phyloP scores from a whole-genome alignment of 169 alveolate genomes.

The Plasmodium relictum region DNA sequence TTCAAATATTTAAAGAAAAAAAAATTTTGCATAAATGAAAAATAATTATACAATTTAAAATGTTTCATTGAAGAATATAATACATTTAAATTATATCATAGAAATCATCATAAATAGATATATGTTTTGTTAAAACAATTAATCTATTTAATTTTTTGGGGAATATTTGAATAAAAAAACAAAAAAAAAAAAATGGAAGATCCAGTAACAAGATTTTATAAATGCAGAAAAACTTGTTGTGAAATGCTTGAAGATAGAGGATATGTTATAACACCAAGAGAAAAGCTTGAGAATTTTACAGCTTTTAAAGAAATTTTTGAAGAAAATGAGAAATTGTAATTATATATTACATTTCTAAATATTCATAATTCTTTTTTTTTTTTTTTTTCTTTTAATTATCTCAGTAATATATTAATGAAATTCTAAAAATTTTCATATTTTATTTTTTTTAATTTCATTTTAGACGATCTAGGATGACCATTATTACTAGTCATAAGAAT shows the following conservation, averaged over 20 bases:
- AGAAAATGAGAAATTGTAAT: constrained; percentile 83
- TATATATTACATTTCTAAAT: constrained; percentile 5
- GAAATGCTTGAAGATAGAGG: constrained; percentile 95
- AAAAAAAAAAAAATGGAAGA: constrained; percentile 87
- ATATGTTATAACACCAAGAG: constrained; percentile 89
- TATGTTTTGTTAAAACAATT: no score
- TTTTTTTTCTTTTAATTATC: not conserved
- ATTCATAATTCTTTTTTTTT: not conserved
- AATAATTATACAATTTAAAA: no score
- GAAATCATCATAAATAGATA: no score
- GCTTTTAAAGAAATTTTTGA: constrained; percentile 90
- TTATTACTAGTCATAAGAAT: constrained; percentile 88
- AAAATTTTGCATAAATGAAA: no score
- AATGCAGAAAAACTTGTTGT: constrained; percentile 92
- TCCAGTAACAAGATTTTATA: constrained; percentile 89
- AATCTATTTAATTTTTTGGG: no score
- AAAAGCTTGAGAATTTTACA: constrained; percentile 87
- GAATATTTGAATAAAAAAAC: no score
- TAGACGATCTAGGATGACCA: constrained; percentile 89
- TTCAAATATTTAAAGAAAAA: no score
- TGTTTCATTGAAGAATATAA: no score
- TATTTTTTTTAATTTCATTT: constrained; percentile 31
- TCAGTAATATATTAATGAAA: not conserved
- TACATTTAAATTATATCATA: no score
- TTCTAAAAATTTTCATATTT: not conserved